Conservation (phyloP, 176 grass and related monocot genomes). For the Hyparrhenia diplandra region DNA sequence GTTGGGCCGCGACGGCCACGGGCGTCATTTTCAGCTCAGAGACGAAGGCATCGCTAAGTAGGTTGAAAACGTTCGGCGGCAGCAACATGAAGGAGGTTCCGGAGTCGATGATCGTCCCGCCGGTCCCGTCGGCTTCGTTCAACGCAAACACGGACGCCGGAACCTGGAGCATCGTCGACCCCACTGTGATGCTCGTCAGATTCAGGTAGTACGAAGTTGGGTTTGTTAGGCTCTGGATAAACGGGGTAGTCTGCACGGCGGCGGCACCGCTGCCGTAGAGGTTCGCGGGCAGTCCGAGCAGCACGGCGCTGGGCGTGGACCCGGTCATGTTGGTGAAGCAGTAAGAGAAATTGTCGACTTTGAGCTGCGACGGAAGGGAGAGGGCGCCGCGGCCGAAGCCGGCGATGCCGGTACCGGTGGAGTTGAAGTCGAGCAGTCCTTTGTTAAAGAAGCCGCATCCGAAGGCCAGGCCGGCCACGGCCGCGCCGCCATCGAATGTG, state of each 20-base stretch:
- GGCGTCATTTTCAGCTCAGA: neutral
- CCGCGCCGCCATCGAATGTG: neutral
- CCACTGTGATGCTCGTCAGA: slow-evolving; percentile 40
- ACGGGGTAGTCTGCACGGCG: slow-evolving; percentile 7
- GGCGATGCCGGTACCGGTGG: too few species aligned
- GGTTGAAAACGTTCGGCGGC: slow-evolving; percentile 11
- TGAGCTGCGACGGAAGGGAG: slow-evolving; percentile 48
- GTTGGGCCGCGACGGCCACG: too few species aligned
- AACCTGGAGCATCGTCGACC: slow-evolving; percentile 12
- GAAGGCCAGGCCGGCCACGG: slow-evolving; percentile 21
- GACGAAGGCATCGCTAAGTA: slow-evolving; percentile 25
- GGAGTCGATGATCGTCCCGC: slow-evolving; percentile 43
- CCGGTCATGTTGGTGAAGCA: slow-evolving; percentile 36
- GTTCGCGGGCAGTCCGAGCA: slow-evolving; percentile 28
- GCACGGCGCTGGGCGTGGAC: slow-evolving; percentile 23
- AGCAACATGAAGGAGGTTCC: slow-evolving; percentile 26
- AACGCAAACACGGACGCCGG: slow-evolving; percentile 16
- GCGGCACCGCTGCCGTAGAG: neutral
- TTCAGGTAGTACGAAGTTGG: too few species aligned
- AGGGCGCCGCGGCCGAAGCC: slow-evolving; percentile 30
- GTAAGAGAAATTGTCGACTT: slow-evolving; percentile 39
- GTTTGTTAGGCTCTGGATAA: too few species aligned
- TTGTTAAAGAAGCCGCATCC: slow-evolving; percentile 29
- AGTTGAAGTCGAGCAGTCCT: neutral
- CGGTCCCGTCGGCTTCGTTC: neutral